Evolutionary conservation across 2,329 filamentous ascomycete genomes (phyloP).

Genomic region (Paraphaeosphaeria sporulosa): DNA sequence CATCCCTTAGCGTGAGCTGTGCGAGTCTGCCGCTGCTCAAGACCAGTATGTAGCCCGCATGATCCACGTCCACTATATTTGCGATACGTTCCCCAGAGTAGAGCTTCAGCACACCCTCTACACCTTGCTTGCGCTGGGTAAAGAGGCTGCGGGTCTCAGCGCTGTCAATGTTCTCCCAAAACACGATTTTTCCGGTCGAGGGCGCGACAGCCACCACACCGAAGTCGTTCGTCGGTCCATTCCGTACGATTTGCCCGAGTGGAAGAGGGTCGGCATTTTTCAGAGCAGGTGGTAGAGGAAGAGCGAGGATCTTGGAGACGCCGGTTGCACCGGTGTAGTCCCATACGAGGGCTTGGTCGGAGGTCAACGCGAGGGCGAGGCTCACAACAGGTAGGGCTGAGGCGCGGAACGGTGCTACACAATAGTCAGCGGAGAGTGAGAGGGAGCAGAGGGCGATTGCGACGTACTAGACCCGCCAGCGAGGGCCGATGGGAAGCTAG

Average conservation of each 20-base stretch:
- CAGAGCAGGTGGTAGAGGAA: constrained; percentile 78
- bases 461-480: constrained; percentile 71
- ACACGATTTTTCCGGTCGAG: constrained; percentile 82
- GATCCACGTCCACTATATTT: constrained; percentile 83
- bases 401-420: constrained; percentile 45
- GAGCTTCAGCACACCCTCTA: constrained; percentile 78
- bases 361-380: constrained; percentile 82
- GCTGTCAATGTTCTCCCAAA: constrained; percentile 94
- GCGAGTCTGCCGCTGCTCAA: constrained; percentile 87
- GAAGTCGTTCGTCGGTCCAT: constrained; percentile 78
- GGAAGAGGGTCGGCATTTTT: constrained; percentile 77
- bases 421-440: constrained; percentile 23
- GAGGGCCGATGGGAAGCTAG: constrained; percentile 80
- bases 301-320: constrained; percentile 75
- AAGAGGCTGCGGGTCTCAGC: constrained; percentile 85
- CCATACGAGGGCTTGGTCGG: constrained; percentile 87
- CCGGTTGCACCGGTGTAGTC: constrained; percentile 74
- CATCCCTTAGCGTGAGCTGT: constrained; percentile 84
- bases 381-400: constrained; percentile 65
- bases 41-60: constrained; percentile 82
- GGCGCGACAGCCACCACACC: constrained; percentile 89
- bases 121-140: constrained; percentile 79
- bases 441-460: constrained; percentile 21
- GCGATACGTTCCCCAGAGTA: constrained; percentile 79
- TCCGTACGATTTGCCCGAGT: constrained; percentile 81